Evolutionary conservation across 495 filamentous ascomycete species (phyloP).

Genomic region (Penicillium lividum): DNA sequence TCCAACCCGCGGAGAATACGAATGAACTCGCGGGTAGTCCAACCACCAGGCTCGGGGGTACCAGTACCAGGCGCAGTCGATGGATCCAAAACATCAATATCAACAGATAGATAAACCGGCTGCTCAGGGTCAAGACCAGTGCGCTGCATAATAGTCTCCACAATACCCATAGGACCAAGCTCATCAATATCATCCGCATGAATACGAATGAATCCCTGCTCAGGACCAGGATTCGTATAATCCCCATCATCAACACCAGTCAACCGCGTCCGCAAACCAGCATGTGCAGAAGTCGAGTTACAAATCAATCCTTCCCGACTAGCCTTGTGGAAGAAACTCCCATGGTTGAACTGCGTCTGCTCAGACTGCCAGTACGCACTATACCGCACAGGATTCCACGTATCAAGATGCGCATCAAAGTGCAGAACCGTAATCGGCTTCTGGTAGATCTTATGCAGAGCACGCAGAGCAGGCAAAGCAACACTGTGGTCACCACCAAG

Average conservation of each 20-base stretch:
- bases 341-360: constrained; percentile 78
- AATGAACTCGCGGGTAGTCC: constrained; percentile 73
- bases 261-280: constrained; percentile 72
- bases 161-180: constrained; percentile 56
- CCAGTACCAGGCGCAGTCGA: constrained; percentile 71
- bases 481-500: constrained; percentile 83
- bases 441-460: constrained; percentile 68
- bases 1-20: constrained; percentile 69
- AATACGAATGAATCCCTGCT: constrained; percentile 68
- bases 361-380: constrained; percentile 69
- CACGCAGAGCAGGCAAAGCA: constrained; percentile 73
- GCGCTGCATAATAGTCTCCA: constrained; percentile 56
- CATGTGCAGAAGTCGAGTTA: constrained; percentile 71
- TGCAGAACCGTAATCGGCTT: constrained; percentile 75
- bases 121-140: constrained; percentile 64
- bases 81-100: constrained; percentile 77
- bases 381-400: constrained; percentile 81
- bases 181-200: constrained; percentile 73
- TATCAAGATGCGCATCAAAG: constrained; percentile 82
- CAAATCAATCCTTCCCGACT: constrained; percentile 71
- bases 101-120: constrained; percentile 71
- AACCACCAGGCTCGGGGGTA: constrained; percentile 73
- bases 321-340: constrained; percentile 83
- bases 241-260: constrained; percentile 67
- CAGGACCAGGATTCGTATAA: constrained; percentile 52